Evolutionary conservation across 257 asterid species (phyloP).

Genomic region (Galeopsis tetrahit): DNA sequence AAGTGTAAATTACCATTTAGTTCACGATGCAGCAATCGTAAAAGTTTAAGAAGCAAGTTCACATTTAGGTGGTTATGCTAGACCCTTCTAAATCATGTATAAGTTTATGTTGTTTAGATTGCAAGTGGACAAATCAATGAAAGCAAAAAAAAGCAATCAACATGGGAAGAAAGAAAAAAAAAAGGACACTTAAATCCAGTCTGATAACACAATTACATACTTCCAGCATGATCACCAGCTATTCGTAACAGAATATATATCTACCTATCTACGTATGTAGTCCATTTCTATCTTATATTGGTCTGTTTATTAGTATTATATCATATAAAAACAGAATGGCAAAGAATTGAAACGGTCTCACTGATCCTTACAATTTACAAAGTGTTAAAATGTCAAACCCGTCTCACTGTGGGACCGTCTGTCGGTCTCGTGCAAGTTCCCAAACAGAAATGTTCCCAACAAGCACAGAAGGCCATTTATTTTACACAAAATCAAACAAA

Average conservation of each 20-base stretch:
- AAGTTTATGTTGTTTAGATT: conserved; percentile 13
- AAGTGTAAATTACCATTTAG: background rate
- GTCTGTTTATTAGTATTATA: background rate
- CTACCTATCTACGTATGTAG: background rate
- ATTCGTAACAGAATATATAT: background rate
- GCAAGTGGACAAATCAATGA: conserved; percentile 16
- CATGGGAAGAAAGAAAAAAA: background rate
- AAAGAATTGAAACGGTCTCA: too few relatives aligned
- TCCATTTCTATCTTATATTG: background rate
- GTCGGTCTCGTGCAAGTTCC: too few relatives aligned
- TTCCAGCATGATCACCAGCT: conserved; percentile 21
- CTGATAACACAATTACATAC: conserved; percentile 10
- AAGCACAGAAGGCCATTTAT: conserved; percentile 1
- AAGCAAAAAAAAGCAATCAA: background rate
- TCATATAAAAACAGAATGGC: background rate
- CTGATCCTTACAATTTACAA: too few relatives aligned
- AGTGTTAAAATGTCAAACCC: too few relatives aligned
- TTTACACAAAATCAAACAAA: background rate
- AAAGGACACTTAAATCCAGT: background rate
- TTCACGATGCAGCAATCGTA: background rate
- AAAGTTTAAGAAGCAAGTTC: conserved; percentile 1
- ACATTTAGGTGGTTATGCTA: conserved; percentile 1
- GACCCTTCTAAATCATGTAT: conserved; percentile 13
- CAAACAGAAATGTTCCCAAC: background rate
- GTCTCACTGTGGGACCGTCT: too few relatives aligned